Evolutionary conservation across 1,284 basidiomycete species (phyloP).

Genomic region (Austropuccinia psidii): DNA sequence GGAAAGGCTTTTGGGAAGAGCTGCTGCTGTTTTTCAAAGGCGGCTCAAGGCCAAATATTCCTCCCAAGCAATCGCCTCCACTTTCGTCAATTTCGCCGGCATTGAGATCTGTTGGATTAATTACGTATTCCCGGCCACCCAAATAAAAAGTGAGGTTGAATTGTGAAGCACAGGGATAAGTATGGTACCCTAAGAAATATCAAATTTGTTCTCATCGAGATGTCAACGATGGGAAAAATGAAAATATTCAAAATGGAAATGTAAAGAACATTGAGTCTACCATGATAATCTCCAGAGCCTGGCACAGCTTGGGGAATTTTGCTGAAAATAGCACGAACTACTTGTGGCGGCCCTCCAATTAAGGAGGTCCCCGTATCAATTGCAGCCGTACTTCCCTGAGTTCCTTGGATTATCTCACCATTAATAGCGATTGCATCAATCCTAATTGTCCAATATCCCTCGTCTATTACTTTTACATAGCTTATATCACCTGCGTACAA

Average conservation of each 20-base stretch:
- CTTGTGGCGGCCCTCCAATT: constrained; percentile 45
- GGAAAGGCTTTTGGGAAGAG: constrained; percentile 6
- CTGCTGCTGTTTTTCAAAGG: background rate
- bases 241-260: constrained; percentile 44
- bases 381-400: constrained; percentile 43
- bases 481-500: constrained; percentile 46
- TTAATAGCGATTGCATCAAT: constrained; percentile 43
- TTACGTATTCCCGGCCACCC: background rate
- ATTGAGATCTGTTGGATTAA: constrained; percentile 16
- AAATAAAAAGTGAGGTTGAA: constrained; percentile 37
- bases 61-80: constrained; percentile 1
- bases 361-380: constrained; percentile 51
- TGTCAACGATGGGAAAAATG: constrained; percentile 12
- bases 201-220: background rate
- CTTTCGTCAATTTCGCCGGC: constrained; percentile 8
- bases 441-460: constrained; percentile 47
- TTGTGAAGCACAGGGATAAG: constrained; percentile 42
- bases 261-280: constrained; percentile 38
- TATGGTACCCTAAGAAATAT: constrained; percentile 36
- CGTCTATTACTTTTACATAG: constrained; percentile 43
- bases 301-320: constrained; percentile 43
- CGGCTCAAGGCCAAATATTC: constrained; percentile 15
- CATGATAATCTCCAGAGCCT: constrained; percentile 12
- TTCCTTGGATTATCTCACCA: constrained; percentile 46
- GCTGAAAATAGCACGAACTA: constrained; percentile 43